These are phyloP conservation scores for Pseudognaphalium luteoalbum DNA, from an alignment of 129 eudicot genomes.

Conservation along the genomic window DNA sequence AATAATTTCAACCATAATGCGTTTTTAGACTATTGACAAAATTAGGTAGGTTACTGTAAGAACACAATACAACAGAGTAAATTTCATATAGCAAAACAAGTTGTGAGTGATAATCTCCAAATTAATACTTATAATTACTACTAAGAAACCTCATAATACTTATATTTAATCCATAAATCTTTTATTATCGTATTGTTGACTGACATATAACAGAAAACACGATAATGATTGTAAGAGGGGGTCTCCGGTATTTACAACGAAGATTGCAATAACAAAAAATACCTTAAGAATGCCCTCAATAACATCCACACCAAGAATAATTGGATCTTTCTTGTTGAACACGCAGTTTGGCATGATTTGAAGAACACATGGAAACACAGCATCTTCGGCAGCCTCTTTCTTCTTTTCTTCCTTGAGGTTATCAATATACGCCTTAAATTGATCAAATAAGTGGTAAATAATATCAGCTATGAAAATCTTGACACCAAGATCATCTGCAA, in stretches of 20 bases:
- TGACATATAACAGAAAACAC: not conserved
- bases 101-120: not conserved
- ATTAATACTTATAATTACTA: not conserved
- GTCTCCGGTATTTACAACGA: not conserved
- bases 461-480: slow-evolving; percentile 78
- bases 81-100: not conserved
- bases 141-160: not conserved
- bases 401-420: slow-evolving; percentile 91
- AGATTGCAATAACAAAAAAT: slow-evolving; percentile 3
- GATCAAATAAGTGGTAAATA: slow-evolving; percentile 84
- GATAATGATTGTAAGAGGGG: not conserved
- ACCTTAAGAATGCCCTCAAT: slow-evolving; percentile 89
- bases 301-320: slow-evolving; percentile 88
- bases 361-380: slow-evolving; percentile 90
- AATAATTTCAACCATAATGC: not conserved
- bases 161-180: not conserved
- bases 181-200: not conserved
- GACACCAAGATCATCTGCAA: slow-evolving; percentile 83
- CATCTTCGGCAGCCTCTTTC: slow-evolving; percentile 86
- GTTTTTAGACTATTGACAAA: not conserved
- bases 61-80: not conserved
- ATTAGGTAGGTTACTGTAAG: not conserved
- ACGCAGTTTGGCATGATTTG: slow-evolving; percentile 79
- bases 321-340: slow-evolving; percentile 90
- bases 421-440: slow-evolving; percentile 88